phyloP scores from a whole-genome alignment of 2,329 filamentous ascomycete species.

The Fusarium sublunatum region DNA sequence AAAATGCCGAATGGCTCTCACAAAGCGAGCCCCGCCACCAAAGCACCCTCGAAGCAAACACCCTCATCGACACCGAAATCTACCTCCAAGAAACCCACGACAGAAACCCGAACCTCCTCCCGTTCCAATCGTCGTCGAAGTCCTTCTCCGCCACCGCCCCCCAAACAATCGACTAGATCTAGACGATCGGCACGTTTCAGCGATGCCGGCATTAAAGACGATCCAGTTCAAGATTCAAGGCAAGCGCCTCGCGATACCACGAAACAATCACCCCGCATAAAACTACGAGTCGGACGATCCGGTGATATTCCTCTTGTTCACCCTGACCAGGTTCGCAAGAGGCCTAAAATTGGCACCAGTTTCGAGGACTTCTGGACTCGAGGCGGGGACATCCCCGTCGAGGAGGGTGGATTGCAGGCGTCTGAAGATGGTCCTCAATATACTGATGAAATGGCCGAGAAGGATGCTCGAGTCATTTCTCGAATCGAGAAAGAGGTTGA shows the following conservation, averaged over 20 bases:
- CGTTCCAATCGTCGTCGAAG: slow-evolving; percentile 55
- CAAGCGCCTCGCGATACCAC: slow-evolving; percentile 35
- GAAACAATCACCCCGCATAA: slow-evolving; percentile 59
- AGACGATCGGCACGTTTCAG: slow-evolving; percentile 57
- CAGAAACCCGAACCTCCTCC: slow-evolving; percentile 47
- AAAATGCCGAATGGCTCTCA: slow-evolving; percentile 44
- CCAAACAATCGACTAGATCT: slow-evolving; percentile 56
- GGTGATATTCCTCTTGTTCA: slow-evolving; percentile 67
- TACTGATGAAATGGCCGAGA: slow-evolving; percentile 70
- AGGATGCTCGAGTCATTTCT: slow-evolving; percentile 76
- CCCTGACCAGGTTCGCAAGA: slow-evolving; percentile 66
- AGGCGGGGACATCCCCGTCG: slow-evolving; percentile 63
- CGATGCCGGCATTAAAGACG: slow-evolving; percentile 43
- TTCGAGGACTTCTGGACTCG: slow-evolving; percentile 69
- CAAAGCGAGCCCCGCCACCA: slow-evolving; percentile 45
- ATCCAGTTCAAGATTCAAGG: slow-evolving; percentile 24
- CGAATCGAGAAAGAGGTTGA: slow-evolving; percentile 78
- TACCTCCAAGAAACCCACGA: slow-evolving; percentile 45
- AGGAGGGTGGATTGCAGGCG: slow-evolving; percentile 67
- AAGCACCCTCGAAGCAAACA: slow-evolving; percentile 38
- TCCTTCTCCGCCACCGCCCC: slow-evolving; percentile 55
- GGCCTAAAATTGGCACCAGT: slow-evolving; percentile 63
- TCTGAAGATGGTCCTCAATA: slow-evolving; percentile 67
- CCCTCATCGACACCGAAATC: slow-evolving; percentile 48
- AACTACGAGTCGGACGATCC: slow-evolving; percentile 56